Percentiles rank a stretch among this genome's conserved stretches.
Conservation (phyloP, 2,329 filamentous ascomycete species). For the Neoscytalidium dimidiatum region DNA sequence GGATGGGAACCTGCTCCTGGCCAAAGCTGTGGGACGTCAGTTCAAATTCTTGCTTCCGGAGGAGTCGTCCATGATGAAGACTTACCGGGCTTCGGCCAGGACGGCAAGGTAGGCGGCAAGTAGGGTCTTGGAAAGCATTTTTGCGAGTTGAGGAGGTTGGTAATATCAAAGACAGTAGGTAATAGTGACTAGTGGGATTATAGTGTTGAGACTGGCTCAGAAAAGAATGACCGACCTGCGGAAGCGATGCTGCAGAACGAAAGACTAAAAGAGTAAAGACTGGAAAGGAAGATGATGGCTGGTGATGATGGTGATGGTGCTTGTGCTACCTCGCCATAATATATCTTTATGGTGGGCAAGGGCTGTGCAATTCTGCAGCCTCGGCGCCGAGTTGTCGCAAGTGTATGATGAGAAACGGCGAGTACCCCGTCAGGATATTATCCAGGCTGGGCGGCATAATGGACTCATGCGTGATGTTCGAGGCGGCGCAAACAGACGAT, state of each 20-base stretch:
- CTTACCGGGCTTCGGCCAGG: slow-evolving; percentile 36
- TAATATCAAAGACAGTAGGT: slow-evolving; percentile 15
- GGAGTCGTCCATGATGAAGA: not conserved
- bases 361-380: not conserved
- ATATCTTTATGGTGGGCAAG: not conserved
- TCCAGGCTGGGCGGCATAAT: slow-evolving; percentile 5
- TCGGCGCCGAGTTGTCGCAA: not conserved
- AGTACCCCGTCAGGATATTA: not conserved
- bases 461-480: not conserved
- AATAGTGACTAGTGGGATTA: slow-evolving; percentile 22
- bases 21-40: slow-evolving; percentile 50
- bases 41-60: not conserved
- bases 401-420: not conserved
- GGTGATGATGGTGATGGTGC: not conserved
- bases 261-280: slow-evolving; percentile 24
- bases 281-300: not conserved
- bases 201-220: slow-evolving; percentile 39
- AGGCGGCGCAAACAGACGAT: not conserved
- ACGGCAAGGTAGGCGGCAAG: not conserved
- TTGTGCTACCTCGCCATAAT: not conserved
- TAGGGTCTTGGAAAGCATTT: not conserved
- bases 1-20: slow-evolving; percentile 63
- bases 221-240: slow-evolving; percentile 33
- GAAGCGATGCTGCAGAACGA: slow-evolving; percentile 30
- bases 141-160: not conserved